Base-by-base conservation (phyloP, 257 asterid species). In the Datura wrightii region DNA sequence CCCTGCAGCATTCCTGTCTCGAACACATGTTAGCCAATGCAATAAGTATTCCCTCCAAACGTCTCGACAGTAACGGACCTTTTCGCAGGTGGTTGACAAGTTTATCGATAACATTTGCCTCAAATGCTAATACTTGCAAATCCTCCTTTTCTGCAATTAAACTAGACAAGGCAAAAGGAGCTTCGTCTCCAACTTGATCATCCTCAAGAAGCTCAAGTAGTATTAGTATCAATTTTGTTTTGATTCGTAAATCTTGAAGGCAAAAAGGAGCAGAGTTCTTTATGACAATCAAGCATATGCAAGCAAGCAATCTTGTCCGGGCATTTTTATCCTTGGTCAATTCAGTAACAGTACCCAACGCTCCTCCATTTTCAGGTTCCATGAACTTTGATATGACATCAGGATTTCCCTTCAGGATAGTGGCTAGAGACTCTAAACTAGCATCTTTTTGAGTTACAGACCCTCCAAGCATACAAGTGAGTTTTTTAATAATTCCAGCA, bases 171-270 rank as follows among this genome's bases (percentile, higher is more conserved):
- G 89, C 96, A 92, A 93, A 91, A 50, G 98, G 95, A 69, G 97
- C 97, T 58, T 94, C 98, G 55, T 93, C 99, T 88, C 99, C 98
- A 84, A 96, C 98, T 91, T 93, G 98, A 88, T 95, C 98, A 83
- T 94, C 97, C 86, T 94, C 95, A 44, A 96, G 92, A 86, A 96
- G 98, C 86, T 94, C 98, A 71, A 91, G 90, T 78, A 96, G 89
- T 84, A 93, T 87, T 15, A 85, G 34, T 19, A 96, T 91, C 92
- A 96, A 82, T 82, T 90, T 91, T 59, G 90, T 89, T 89, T 92
- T 92, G 83, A 90, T 86, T 84, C 85, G 88, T 56, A 88, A 82
- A 80, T 94, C 98, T 86, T 90, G 97, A 79, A 92, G 92, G 86
- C 87, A 91, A 76, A 91, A 87, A 74, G 89, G 82, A 60, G 86